Evolutionary conservation across 495 filamentous ascomycete genomes (phyloP), one percentile per base, ranked within the genome.

Genomic region (Penicillium daleae): DNA sequence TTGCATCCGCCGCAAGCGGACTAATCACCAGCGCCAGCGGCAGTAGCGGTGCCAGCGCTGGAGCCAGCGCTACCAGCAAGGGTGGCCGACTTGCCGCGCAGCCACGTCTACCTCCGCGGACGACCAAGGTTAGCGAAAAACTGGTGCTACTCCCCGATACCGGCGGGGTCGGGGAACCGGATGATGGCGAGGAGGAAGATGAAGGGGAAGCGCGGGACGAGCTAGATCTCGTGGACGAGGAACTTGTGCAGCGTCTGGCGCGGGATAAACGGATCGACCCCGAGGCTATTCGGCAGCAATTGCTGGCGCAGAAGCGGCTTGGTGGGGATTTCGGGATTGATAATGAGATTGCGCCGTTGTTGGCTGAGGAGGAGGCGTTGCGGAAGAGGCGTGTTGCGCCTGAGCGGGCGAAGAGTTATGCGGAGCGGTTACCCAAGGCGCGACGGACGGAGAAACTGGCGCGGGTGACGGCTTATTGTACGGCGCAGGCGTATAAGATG

Each of bases 391-490:
- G 84, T 53, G 81, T 77, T 60, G 68, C 66, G 17, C 75, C 83
- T 6, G 83, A 87, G 66, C 86, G 85, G 60, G 92, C 92, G 44
- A 97, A 97, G 82, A 96, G 90, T 65, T 97, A 97, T 77, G 95
- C 96, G 6, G 95, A 99, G 75, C 85, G 96, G 44, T 74, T 99
- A 60, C 95, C 95, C 7, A 99, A 99, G 76, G 84, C 89, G 4
- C 84, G 92, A 62, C 83, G 95, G 59, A 86, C 92, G 13, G 91
- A 97, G 72, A 95, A 94, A 76, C 76, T 99, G 56, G 84, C 93
- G 6, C 84, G 96, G 53, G 88, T 97, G 27, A 98, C 95, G 59
- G 95, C 95, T 2, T 99, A 98, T 75, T 97, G 94, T 74, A 97
- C 93, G 0, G 96, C 96, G 4, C 92, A 97, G 77, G 90, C 89